A percentile compares a stretch with the other conserved stretches of the same genome.
phyloP scores from a whole-genome alignment of 495 filamentous ascomycete species.

The Neurospora tetraspora region DNA sequence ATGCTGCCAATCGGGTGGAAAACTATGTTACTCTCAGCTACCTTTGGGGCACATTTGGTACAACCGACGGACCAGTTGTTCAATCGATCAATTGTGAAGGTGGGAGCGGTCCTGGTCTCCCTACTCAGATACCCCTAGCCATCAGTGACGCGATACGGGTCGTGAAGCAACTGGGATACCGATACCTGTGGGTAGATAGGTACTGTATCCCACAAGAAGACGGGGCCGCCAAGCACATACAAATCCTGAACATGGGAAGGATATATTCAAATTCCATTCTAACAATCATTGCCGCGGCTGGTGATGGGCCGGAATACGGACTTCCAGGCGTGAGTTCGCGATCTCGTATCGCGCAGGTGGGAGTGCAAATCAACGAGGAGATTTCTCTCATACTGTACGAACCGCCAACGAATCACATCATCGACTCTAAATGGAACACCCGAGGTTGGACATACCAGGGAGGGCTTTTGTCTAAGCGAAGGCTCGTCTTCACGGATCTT shows the following conservation, averaged over 20 bases:
- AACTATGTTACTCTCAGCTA: neutral
- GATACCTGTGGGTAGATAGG: slow-evolving; percentile 17
- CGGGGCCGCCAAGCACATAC: slow-evolving; percentile 11
- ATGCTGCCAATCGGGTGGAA: neutral
- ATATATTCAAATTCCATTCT: slow-evolving; percentile 24
- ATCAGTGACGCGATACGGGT: neutral
- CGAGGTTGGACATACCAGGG: slow-evolving; percentile 38
- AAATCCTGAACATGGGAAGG: slow-evolving; percentile 25
- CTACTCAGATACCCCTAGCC: neutral
- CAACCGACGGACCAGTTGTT: neutral
- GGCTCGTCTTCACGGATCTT: slow-evolving; percentile 11
- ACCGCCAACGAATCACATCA: slow-evolving; percentile 1
- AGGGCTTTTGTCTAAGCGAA: slow-evolving; percentile 19
- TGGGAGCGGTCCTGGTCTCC: neutral
- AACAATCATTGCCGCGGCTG: slow-evolving; percentile 24
- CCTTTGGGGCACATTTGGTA: neutral
- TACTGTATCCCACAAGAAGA: slow-evolving; percentile 16
- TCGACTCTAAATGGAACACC: slow-evolving; percentile 18
- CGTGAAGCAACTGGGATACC: neutral
- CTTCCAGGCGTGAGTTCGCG: slow-evolving; percentile 17
- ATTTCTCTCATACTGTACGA: neutral
- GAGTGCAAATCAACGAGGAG: neutral
- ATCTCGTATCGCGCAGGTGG: neutral
- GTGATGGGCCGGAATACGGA: slow-evolving; percentile 13
- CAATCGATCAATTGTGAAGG: neutral